phyloP scores from a whole-genome alignment of 495 filamentous ascomycete species.

The Chaetomidium leptoderma region DNA sequence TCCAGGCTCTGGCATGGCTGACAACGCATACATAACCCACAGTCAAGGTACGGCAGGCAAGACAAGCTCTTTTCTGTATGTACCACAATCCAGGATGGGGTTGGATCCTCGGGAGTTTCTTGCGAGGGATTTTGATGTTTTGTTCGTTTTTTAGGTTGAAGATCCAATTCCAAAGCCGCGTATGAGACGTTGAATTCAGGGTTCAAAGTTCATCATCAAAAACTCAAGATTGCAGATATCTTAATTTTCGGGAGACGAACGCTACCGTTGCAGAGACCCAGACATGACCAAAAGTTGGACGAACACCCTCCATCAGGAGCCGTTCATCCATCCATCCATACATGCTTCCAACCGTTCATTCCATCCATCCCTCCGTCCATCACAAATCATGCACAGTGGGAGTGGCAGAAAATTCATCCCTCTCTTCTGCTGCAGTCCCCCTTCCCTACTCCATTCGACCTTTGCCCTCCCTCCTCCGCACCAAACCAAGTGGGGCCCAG shows the following conservation, averaged over 20 bases:
- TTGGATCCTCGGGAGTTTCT: neutral
- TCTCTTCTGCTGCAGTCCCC: too few species aligned
- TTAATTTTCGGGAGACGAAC: neutral
- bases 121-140: neutral
- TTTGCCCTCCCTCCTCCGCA: too few species aligned
- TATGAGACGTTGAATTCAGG: neutral
- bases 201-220: neutral
- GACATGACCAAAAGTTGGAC: neutral
- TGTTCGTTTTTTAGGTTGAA: neutral
- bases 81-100: neutral
- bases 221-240: neutral
- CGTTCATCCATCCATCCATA: neutral
- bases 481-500: too few species aligned
- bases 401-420: too few species aligned
- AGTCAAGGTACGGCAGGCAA: neutral
- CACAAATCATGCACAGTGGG: too few species aligned
- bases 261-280: neutral
- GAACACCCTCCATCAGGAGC: neutral
- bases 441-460: too few species aligned
- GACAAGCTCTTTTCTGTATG: too few species aligned
- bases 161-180: neutral
- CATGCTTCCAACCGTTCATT: neutral
- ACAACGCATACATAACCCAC: neutral
- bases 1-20: neutral
- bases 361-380: neutral